These are phyloP conservation scores for Tricholomella constricta DNA, from an alignment of 768 basidiomycete species.

Conservation along the genomic window DNA sequence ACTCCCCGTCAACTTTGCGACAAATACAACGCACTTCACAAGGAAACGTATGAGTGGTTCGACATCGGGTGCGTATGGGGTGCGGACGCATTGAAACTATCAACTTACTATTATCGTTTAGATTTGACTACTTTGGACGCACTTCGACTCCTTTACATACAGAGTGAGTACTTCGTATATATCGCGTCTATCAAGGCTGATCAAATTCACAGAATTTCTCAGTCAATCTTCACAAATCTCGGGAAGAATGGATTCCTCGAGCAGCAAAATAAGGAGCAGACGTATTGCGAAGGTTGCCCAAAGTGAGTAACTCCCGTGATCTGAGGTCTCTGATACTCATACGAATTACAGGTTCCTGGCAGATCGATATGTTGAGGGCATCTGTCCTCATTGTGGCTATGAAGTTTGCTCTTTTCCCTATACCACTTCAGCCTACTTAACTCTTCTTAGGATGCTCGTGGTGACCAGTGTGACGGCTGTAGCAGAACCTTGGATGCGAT, in stretches of 20 bases:
- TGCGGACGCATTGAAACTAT: constrained; percentile 1
- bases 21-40: constrained; percentile 87
- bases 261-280: constrained; percentile 88
- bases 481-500: constrained; percentile 90
- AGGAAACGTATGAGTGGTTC: constrained; percentile 97
- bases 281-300: constrained; percentile 90
- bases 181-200: not conserved
- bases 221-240: constrained; percentile 86
- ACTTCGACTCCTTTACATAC: constrained; percentile 91
- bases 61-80: constrained; percentile 73
- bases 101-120: constrained; percentile 28
- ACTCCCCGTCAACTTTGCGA: constrained; percentile 83
- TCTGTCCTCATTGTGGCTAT: constrained; percentile 89
- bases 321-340: not conserved
- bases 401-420: constrained; percentile 49
- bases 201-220: constrained; percentile 68
- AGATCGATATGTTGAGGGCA: constrained; percentile 98
- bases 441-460: constrained; percentile 78
- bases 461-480: constrained; percentile 97
- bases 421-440: not conserved
- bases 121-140: constrained; percentile 95
- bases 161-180: constrained; percentile 52
- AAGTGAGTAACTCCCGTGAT: constrained; percentile 49
- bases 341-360: constrained; percentile 73
- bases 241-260: constrained; percentile 75